phyloP scores from a whole-genome alignment of 495 filamentous ascomycete species.

The Xylaria cubensis region DNA sequence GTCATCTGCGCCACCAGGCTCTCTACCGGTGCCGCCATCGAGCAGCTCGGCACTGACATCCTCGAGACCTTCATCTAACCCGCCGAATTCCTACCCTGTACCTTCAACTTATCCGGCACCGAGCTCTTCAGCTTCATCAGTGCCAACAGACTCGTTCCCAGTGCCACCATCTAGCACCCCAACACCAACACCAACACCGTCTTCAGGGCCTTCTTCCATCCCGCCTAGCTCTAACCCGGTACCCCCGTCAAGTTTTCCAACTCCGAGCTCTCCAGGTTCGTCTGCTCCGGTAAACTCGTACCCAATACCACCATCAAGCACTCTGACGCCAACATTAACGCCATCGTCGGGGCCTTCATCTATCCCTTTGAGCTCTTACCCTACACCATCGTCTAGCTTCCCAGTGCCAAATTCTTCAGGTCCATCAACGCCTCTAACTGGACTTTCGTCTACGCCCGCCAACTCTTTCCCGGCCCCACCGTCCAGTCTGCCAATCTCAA shows the following conservation, averaged over 20 bases:
- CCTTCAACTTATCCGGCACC: background rate
- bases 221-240: background rate
- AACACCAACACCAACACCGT: background rate
- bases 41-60: background rate
- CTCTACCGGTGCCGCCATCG: background rate
- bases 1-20: background rate
- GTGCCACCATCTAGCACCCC: conserved; percentile 6
- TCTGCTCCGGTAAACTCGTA: background rate
- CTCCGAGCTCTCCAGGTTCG: background rate
- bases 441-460: background rate
- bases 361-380: background rate
- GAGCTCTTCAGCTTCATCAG: background rate
- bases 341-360: background rate
- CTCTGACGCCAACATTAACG: background rate
- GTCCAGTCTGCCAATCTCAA: background rate
- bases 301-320: background rate
- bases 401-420: background rate
- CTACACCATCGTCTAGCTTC: background rate
- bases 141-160: background rate
- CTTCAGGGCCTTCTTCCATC: background rate
- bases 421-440: background rate
- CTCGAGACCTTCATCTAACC: background rate
- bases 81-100: background rate
- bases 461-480: background rate
- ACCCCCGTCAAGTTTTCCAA: background rate